These are phyloP conservation scores for Beauveria sp. DNA, from an alignment of 2,329 filamentous ascomycete species.

Conservation along the genomic window DNA sequence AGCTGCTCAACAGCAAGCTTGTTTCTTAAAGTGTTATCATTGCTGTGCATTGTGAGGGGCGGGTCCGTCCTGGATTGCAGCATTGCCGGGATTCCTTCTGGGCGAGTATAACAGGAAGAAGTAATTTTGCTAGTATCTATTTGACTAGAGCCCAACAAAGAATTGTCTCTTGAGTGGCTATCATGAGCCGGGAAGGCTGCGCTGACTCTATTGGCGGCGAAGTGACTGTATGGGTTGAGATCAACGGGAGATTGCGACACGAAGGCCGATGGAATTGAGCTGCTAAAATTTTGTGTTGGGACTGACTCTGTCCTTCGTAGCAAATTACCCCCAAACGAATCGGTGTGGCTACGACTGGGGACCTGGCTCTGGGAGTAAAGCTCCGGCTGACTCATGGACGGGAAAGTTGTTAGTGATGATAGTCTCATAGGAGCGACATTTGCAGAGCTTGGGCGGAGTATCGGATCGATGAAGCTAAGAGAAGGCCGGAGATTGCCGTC, in stretches of 20 bases:
- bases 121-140: not conserved
- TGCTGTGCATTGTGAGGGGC: no score
- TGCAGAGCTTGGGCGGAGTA: not conserved
- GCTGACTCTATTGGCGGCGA: not conserved
- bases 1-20: not conserved
- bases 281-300: not conserved
- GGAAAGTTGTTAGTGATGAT: slow-evolving; percentile 1
- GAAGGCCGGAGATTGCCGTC: slow-evolving; percentile 9
- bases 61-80: not conserved
- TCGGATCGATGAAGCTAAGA: not conserved
- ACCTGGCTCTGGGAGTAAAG: not conserved
- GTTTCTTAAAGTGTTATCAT: no score
- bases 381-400: not conserved
- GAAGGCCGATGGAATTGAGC: not conserved
- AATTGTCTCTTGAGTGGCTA: not conserved
- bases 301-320: not conserved
- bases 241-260: not conserved
- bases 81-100: not conserved
- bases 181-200: not conserved
- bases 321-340: not conserved
- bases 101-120: not conserved
- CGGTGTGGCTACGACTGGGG: not conserved
- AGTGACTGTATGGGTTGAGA: slow-evolving; percentile 5
- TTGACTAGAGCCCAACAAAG: not conserved
- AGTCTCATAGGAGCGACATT: not conserved